Conservation (phyloP, 1,139 yeast genomes). For the Yamadazyma jaroonii region DNA sequence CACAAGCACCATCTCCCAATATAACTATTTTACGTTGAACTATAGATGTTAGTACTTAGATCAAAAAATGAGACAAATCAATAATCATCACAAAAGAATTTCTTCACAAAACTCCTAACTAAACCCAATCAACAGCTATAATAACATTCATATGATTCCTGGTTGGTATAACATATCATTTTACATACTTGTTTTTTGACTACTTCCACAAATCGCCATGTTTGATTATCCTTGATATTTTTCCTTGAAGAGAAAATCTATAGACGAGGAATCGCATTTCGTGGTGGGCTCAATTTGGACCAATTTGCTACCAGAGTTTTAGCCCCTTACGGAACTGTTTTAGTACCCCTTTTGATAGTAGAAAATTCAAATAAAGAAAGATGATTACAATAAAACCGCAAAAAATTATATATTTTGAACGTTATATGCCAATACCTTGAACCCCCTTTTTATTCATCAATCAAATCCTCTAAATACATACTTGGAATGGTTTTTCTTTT, state of each 20-base stretch:
- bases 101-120: neutral
- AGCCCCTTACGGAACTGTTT: too few species aligned
- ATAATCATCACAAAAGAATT: neutral
- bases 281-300: neutral
- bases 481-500: conserved; percentile 48
- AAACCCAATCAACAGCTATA: neutral
- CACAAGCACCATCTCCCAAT: conserved; percentile 92
- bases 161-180: too few species aligned
- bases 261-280: conserved; percentile 7
- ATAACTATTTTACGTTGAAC: conserved; percentile 92
- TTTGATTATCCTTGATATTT: conserved; percentile 4
- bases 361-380: neutral
- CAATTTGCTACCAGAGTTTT: neutral
- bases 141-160: neutral
- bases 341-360: neutral
- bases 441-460: conserved; percentile 27
- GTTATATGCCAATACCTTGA: neutral
- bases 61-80: neutral
- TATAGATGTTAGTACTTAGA: conserved; percentile 9
- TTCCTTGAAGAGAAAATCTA: neutral
- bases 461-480: conserved; percentile 56
- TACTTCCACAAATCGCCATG: conserved; percentile 72
- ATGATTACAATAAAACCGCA: too few species aligned
- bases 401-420: neutral
- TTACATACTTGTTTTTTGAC: conserved; percentile 58